Conservation (phyloP, 345 rosid genomes). For the Gossypium arboreum region DNA sequence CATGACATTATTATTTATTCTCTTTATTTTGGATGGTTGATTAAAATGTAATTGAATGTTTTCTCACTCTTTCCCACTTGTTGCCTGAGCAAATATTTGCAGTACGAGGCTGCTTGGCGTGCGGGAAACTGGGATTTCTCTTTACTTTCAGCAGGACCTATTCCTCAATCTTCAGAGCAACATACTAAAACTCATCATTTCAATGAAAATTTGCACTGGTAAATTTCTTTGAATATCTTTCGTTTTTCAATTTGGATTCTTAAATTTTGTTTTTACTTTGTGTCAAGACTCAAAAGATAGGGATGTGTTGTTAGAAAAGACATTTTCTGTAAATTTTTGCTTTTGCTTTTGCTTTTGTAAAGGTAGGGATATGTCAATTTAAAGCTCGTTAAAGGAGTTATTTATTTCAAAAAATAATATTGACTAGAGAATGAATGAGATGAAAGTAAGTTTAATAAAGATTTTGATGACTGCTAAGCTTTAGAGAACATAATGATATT, state of each 20-base stretch:
- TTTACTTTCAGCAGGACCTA: slow-evolving; percentile 44
- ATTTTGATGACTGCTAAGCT: slow-evolving; percentile 1
- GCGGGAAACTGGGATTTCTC: slow-evolving; percentile 97
- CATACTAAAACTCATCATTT: slow-evolving; percentile 46
- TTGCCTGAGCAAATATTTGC: slow-evolving; percentile 27
- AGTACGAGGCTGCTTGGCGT: slow-evolving; percentile 99
- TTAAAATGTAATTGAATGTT: not conserved
- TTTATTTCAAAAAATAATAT: not conserved
- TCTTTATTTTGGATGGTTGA: not conserved
- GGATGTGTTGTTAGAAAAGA: not conserved
- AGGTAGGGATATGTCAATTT: not conserved
- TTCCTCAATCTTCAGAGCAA: slow-evolving; percentile 38
- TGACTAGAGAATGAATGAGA: not conserved
- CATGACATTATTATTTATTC: slow-evolving; percentile 6
- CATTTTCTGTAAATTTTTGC: not conserved
- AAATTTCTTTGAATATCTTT: slow-evolving; percentile 20
- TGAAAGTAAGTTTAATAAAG: not conserved
- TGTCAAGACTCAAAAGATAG: not conserved
- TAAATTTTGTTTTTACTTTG: not conserved
- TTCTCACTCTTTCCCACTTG: not conserved
- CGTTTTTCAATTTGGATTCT: not conserved
- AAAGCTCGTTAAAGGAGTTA: not conserved
- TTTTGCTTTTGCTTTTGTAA: not conserved
- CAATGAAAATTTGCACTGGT: slow-evolving; percentile 86
- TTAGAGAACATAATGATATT: not conserved